Evolutionary conservation across 768 basidiomycete genomes (phyloP), one percentile per base, ranked within the genome.

Genomic region (Phylloporus scabripes): DNA sequence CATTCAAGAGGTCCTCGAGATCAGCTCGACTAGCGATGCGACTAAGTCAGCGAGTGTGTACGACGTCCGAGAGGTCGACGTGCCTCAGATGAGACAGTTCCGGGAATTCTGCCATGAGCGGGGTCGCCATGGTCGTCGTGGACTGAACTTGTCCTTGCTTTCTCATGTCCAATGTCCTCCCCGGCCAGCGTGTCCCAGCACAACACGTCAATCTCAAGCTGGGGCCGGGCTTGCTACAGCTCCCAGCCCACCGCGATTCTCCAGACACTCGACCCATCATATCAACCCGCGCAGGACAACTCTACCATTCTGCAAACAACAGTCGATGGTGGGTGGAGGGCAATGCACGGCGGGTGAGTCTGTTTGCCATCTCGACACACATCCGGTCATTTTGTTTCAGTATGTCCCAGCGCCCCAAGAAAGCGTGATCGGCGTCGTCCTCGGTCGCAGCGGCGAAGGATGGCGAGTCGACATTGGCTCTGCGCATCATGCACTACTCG

Each of bases 391-490:
- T 46, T 23, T 54, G 26, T 44, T 43, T 18, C 58, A 97, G 94
- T 98, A 98, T 70, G 78, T 92, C 29, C 92, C 94, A 41, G 91
- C 92, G 24, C 68, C 85, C 6, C 88, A 92, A 55, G 95, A 98
- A 64, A 81, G 86, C 9, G 92, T 98, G 1, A 75, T 98, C 20
- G 95, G 94, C 3, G 76, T 86, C 32, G 74, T 99, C 44, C 74
- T 77, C 6, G 88, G 84, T 51, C 83, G 86, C 58, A 75, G 83
- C 47, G 92, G 91, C 32, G 95, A 98, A 60, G 87, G 85, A 6
- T 99, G 83, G 74, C 80, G 93, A 39, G 92, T 98, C 20, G 95
- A 98, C 66, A 91, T 99, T 52, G 94, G 94, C 2, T 76, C 84
- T 23, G 87, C 93, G 5, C 92, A 96, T 60, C 73, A 76, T 42